Evolutionary conservation across 257 asterid species (phyloP), one percentile per base, ranked within the genome.

Genomic region (Fraxinus cuspidata): DNA sequence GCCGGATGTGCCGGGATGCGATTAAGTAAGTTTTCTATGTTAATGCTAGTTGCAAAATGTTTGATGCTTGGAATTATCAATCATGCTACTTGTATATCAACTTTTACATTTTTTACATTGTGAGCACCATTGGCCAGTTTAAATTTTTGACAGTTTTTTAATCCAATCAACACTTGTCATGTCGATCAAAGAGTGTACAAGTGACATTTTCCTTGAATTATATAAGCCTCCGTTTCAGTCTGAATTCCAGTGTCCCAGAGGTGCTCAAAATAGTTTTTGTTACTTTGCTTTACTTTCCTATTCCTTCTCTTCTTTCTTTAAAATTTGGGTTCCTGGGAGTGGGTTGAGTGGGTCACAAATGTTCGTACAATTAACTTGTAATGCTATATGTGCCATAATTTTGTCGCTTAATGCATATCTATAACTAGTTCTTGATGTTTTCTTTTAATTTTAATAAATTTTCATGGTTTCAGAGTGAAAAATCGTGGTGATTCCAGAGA

Each of bases 1-100:
- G 96, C 37, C 90, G 91, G 51, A 93, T 96, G 97, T 96, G 99
- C 77, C 87, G 89, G 78, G 97, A 92, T 79, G 99, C 97, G 42
- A 94, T 96, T 77, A 93, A 86, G 99, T 93, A 89, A 88, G 97
- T 86, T 67, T 58, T 76, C n/a, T 73, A 7, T 49, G 28, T 76
- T 73, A 28, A 27, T 69, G 77, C 83, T 40, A 47, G 40, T 53
- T 79, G 56, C 66, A 47, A 21, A 58, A 29, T 2, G 13, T 58
- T 58, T 58, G 66, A 58, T 21, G 11, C 28, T 56, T 21, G 7
- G 66, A 21, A 58, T 32, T 32, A 32, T 32, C 35, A 32, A 32
- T 32, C 35, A 32, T 32, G 35, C 35, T 32, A 32, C 35, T 3
- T 32, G 35, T 32, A 4, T 6, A 32, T 32, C 35, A 32, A 32